Conservation (phyloP, 2,329 filamentous ascomycete genomes). For the Xenosphaeropsis pyriputrescens region DNA sequence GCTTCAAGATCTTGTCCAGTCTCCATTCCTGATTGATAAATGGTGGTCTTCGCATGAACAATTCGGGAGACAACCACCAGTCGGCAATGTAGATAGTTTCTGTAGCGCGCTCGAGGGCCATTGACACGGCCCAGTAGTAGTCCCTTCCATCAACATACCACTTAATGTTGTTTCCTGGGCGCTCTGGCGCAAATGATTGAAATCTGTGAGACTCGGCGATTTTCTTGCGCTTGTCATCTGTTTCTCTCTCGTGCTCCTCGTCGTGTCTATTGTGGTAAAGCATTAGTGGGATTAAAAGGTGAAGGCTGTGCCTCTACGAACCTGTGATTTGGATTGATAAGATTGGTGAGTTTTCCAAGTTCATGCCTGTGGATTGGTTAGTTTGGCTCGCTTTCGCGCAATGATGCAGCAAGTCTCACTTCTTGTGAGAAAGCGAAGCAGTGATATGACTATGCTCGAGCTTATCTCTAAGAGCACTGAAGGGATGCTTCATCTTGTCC, state of each 20-base stretch:
- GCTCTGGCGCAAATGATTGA: slow-evolving; percentile 79
- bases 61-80: slow-evolving; percentile 90
- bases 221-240: slow-evolving; percentile 63
- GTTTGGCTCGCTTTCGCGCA: background rate
- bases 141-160: slow-evolving; percentile 96
- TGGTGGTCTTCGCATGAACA: slow-evolving; percentile 76
- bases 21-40: slow-evolving; percentile 74
- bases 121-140: slow-evolving; percentile 90
- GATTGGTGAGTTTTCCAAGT: too few relatives aligned
- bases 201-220: slow-evolving; percentile 69
- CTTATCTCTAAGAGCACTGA: slow-evolving; percentile 20
- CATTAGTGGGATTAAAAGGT: too few relatives aligned
- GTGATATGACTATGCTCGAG: slow-evolving; percentile 28
- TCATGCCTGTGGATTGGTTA: too few relatives aligned
- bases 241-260: slow-evolving; percentile 75
- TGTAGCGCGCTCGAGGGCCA: slow-evolving; percentile 75
- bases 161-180: slow-evolving; percentile 75
- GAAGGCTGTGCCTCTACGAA: background rate
- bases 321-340: too few relatives aligned
- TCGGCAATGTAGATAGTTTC: slow-evolving; percentile 93
- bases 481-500: slow-evolving; percentile 33
- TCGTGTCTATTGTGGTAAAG: slow-evolving; percentile 48
- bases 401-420: slow-evolving; percentile 23
- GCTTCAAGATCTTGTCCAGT: slow-evolving; percentile 74
- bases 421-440: slow-evolving; percentile 40